A percentile compares a stretch with the other conserved stretches of the same genome.
Evolutionary conservation across 331 rosid genomes (phyloP).

Genomic region (Rosa hybrid): DNA sequence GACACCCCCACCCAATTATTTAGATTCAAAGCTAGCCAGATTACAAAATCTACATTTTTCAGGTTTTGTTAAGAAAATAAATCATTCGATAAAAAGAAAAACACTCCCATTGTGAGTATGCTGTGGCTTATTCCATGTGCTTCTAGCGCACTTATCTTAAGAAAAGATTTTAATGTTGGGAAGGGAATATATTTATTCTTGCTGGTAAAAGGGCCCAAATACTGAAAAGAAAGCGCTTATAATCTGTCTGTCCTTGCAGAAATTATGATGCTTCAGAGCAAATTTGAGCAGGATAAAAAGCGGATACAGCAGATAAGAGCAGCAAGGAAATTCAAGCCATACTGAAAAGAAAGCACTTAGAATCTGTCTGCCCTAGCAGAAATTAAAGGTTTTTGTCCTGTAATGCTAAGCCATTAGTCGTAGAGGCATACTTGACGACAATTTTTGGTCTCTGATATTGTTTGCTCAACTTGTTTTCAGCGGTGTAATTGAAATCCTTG

Average conservation of each 20-base stretch:
- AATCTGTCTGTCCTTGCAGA: slow-evolving; percentile 49
- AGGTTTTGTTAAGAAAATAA: neutral
- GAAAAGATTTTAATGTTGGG: neutral
- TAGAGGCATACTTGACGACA: neutral
- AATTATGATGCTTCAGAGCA: slow-evolving; percentile 71
- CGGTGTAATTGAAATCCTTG: slow-evolving; percentile 1
- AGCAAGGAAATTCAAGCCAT: slow-evolving; percentile 81
- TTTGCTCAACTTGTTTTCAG: neutral
- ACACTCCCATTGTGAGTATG: neutral
- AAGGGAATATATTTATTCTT: neutral
- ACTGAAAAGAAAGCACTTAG: slow-evolving; percentile 29
- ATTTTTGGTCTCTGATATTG: neutral
- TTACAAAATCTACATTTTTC: neutral
- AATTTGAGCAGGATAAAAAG: slow-evolving; percentile 75
- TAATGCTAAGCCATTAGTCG: neutral
- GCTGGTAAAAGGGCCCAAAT: neutral
- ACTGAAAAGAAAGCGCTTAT: slow-evolving; percentile 18
- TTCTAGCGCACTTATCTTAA: neutral
- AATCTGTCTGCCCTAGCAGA: too few species aligned
- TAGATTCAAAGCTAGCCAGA: neutral
- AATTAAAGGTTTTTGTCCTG: neutral
- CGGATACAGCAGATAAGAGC: slow-evolving; percentile 76
- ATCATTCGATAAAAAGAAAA: neutral
- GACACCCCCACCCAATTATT: neutral
- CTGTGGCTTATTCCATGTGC: neutral